phyloP scores from a whole-genome alignment of 1,284 basidiomycete genomes.

The Leccinum pachyderme region DNA sequence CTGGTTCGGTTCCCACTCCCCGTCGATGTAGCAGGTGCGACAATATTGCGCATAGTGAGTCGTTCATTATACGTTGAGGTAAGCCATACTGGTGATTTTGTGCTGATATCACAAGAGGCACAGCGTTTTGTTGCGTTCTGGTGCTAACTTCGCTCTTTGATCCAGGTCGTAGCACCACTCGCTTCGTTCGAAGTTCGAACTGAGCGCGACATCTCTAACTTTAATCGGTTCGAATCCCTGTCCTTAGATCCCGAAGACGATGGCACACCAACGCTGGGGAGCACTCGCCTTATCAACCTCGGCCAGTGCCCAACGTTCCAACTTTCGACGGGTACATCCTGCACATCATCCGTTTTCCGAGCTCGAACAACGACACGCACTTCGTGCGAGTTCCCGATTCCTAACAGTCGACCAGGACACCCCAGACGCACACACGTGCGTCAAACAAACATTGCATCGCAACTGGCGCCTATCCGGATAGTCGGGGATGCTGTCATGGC shows the following conservation, averaged over 20 bases:
- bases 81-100: not conserved
- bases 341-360: slow-evolving; percentile 32
- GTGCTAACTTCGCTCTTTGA: not conserved
- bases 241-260: slow-evolving; percentile 3
- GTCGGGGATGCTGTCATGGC: slow-evolving; percentile 38
- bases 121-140: not conserved
- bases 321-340: slow-evolving; percentile 24
- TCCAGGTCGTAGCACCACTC: slow-evolving; percentile 32
- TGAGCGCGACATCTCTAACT: slow-evolving; percentile 23
- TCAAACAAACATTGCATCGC: slow-evolving; percentile 33
- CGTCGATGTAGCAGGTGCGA: slow-evolving; percentile 33
- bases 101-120: not conserved
- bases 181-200: slow-evolving; percentile 20
- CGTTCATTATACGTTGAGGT: slow-evolving; percentile 54
- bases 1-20: slow-evolving; percentile 29
- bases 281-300: slow-evolving; percentile 43
- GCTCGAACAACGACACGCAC: slow-evolving; percentile 6
- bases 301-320: slow-evolving; percentile 34
- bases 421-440: slow-evolving; percentile 20
- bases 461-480: slow-evolving; percentile 11
- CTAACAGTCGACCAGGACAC: not conserved
- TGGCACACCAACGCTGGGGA: slow-evolving; percentile 32
- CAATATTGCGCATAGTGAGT: slow-evolving; percentile 45
- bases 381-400: not conserved
- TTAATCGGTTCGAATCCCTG: slow-evolving; percentile 36